Conservation (phyloP, 441 rosid species). For the Macaranga tanarius region DNA sequence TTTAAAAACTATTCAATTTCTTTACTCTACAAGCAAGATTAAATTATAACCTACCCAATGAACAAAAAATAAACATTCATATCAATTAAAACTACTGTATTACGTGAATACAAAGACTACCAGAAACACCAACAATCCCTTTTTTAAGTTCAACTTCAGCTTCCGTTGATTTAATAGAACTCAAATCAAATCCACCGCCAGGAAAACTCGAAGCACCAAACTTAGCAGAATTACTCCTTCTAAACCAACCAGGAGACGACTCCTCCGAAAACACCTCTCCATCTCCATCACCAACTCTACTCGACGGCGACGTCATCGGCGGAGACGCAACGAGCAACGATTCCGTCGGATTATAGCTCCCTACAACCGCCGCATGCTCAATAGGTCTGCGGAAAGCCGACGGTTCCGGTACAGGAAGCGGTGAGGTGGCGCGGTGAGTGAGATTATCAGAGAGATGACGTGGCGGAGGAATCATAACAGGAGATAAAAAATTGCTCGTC, state of each 20-base stretch:
- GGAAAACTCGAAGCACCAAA: constrained; percentile 72
- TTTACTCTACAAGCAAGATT: no score
- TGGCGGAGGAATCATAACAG: constrained; percentile 81
- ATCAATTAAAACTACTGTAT: neutral
- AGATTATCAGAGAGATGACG: constrained; percentile 73
- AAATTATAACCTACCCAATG: neutral
- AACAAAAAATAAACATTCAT: neutral
- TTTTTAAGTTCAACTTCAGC: constrained; percentile 3
- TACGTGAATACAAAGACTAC: constrained; percentile 13
- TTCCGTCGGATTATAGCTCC: constrained; percentile 74
- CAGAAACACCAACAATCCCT: constrained; percentile 27
- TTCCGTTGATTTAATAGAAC: constrained; percentile 34
- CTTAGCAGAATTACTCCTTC: constrained; percentile 60
- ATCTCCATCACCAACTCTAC: constrained; percentile 50
- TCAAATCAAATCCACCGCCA: constrained; percentile 68
- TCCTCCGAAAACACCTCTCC: constrained; percentile 49
- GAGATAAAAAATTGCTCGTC: constrained; percentile 58
- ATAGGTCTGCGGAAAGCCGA: constrained; percentile 34
- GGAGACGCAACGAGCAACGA: constrained; percentile 61
- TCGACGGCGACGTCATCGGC: constrained; percentile 27
- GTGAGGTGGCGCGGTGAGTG: constrained; percentile 50
- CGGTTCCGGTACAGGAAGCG: constrained; percentile 66
- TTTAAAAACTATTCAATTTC: no score
- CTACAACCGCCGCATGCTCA: constrained; percentile 40
- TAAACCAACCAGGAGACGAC: constrained; percentile 51